Conservation (phyloP, 1,284 basidiomycete genomes). For the Inonotus hispidus region DNA sequence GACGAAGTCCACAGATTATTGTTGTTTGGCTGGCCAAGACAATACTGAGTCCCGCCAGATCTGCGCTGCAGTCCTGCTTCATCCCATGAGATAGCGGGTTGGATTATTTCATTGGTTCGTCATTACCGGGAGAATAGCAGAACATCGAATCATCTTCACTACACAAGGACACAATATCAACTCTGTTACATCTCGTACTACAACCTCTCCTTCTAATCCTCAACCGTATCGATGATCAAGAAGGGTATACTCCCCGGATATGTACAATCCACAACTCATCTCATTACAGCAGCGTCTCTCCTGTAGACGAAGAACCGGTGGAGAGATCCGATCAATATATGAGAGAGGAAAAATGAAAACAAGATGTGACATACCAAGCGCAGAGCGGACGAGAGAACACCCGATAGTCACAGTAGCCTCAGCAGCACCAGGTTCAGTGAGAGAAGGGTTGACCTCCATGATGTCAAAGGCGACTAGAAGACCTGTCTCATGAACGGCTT, state of each 20-base stretch:
- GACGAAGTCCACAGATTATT: too few species aligned
- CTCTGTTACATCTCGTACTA: neutral
- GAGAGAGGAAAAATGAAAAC: neutral
- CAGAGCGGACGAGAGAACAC: constrained; percentile 86
- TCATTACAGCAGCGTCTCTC: constrained; percentile 23
- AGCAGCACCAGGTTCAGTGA: constrained; percentile 69
- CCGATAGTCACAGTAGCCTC: constrained; percentile 91
- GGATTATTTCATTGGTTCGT: too few species aligned
- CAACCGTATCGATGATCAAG: neutral
- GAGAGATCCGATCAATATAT: neutral
- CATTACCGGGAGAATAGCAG: too few species aligned
- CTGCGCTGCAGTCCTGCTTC: too few species aligned
- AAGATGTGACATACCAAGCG: constrained; percentile 61
- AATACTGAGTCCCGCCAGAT: too few species aligned
- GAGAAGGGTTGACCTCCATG: constrained; percentile 96
- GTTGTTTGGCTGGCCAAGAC: too few species aligned
- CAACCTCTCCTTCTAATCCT: too few species aligned
- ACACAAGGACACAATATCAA: too few species aligned
- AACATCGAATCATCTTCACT: too few species aligned
- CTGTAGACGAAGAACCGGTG: constrained; percentile 7
- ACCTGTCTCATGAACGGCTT: constrained; percentile 91
- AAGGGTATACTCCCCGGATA: neutral
- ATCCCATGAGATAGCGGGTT: too few species aligned
- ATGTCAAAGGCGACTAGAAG: constrained; percentile 87
- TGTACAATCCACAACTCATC: neutral